phyloP scores from a whole-genome alignment of 345 rosid species.

The Hevea brasiliensis region DNA sequence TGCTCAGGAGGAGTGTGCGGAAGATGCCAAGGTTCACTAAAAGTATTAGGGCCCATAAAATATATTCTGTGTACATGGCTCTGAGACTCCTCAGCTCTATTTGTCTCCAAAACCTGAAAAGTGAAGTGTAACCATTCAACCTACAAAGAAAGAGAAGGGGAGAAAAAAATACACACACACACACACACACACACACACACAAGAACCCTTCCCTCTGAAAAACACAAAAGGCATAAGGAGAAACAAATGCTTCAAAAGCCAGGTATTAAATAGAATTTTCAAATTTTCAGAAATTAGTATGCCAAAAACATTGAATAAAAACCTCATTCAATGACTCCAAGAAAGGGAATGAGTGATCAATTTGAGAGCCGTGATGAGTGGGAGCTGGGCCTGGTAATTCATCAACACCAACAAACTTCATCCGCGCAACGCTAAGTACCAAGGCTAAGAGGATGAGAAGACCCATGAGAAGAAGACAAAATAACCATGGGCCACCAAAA shows the following conservation, averaged over 20 bases:
- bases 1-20: slow-evolving; percentile 94
- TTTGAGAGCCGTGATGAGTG: slow-evolving; percentile 88
- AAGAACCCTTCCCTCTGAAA: background rate
- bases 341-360: slow-evolving; percentile 96
- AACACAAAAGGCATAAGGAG: background rate
- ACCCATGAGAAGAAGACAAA: slow-evolving; percentile 80
- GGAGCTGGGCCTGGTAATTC: slow-evolving; percentile 91
- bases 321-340: slow-evolving; percentile 98
- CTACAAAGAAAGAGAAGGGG: too few relatives aligned
- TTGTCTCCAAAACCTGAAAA: slow-evolving; percentile 91
- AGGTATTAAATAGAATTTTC: background rate
- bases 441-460: slow-evolving; percentile 88
- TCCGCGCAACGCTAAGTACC: slow-evolving; percentile 97
- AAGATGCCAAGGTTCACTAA: slow-evolving; percentile 97
- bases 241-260: background rate
- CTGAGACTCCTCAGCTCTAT: slow-evolving; percentile 94
- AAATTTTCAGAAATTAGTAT: slow-evolving; percentile 3
- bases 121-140: slow-evolving; percentile 11
- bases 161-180: background rate
- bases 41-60: slow-evolving; percentile 95
- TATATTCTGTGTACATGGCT: slow-evolving; percentile 97
- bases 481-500: slow-evolving; percentile 98
- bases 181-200: slow-evolving; percentile 8
- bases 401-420: slow-evolving; percentile 96
- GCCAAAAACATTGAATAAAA: slow-evolving; percentile 21